Evolutionary conservation across 345 rosid genomes (phyloP).

Genomic region (Pelargonium nanum): DNA sequence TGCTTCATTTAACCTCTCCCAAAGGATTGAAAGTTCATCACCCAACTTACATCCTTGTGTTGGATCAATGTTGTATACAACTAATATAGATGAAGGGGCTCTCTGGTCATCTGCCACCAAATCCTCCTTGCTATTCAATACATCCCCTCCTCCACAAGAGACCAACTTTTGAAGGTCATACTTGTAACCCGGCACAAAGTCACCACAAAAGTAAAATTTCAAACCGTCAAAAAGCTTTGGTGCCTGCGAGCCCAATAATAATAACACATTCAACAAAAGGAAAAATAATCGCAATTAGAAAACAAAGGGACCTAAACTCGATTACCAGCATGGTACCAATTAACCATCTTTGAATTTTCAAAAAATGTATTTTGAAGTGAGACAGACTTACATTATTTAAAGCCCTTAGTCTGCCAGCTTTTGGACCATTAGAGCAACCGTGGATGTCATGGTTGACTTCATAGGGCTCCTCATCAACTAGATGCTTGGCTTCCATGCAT

Average conservation of each 20-base stretch:
- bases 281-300: background rate
- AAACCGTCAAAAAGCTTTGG: slow-evolving; percentile 63
- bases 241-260: slow-evolving; percentile 28
- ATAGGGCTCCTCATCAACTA: slow-evolving; percentile 48
- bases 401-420: slow-evolving; percentile 55
- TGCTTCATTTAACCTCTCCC: slow-evolving; percentile 66
- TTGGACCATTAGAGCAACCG: slow-evolving; percentile 63
- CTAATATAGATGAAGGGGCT: slow-evolving; percentile 17
- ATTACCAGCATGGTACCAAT: background rate
- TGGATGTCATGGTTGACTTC: slow-evolving; percentile 65
- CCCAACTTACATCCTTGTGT: slow-evolving; percentile 48
- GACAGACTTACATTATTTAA: slow-evolving; percentile 34
- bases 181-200: slow-evolving; percentile 45
- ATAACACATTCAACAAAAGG: background rate
- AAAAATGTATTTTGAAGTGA: background rate
- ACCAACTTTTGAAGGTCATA: slow-evolving; percentile 59
- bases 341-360: background rate
- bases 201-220: slow-evolving; percentile 49
- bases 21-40: slow-evolving; percentile 55
- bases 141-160: slow-evolving; percentile 49
- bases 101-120: slow-evolving; percentile 14
- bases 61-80: slow-evolving; percentile 61
- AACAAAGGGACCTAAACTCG: background rate
- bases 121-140: slow-evolving; percentile 36
- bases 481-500: slow-evolving; percentile 43